Evolutionary conservation across 192 early-diverging fungal genomes (phyloP).

Genomic region (Paraglomus occultum): DNA sequence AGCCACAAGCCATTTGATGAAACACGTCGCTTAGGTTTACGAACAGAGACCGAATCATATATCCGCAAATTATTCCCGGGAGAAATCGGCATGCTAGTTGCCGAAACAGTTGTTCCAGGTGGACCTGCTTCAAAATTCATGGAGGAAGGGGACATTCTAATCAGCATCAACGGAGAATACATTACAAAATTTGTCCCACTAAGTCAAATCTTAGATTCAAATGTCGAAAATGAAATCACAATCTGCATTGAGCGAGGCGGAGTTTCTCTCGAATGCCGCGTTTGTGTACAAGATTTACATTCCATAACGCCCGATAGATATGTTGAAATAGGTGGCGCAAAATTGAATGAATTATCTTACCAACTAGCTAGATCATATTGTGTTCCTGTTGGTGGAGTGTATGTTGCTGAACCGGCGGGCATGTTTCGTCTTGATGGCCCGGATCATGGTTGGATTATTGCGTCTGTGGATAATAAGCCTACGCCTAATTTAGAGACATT

Average conservation of each 20-base stretch:
- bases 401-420: constrained; percentile 62
- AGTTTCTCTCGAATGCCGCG: constrained; percentile 52
- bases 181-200: constrained; percentile 84
- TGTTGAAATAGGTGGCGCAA: constrained; percentile 83
- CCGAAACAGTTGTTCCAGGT: constrained; percentile 69
- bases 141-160: constrained; percentile 76
- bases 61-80: constrained; percentile 56
- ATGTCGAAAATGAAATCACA: constrained; percentile 56
- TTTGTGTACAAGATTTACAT: constrained; percentile 71
- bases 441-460: constrained; percentile 73
- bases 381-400: constrained; percentile 75
- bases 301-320: constrained; percentile 81
- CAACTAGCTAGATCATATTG: constrained; percentile 68
- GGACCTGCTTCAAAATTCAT: constrained; percentile 64
- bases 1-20: constrained; percentile 76
- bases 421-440: constrained; percentile 73
- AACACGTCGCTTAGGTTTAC: constrained; percentile 66
- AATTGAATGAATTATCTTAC: constrained; percentile 69
- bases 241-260: constrained; percentile 75
- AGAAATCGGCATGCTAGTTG: constrained; percentile 81
- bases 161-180: constrained; percentile 64
- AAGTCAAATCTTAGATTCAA: constrained; percentile 68
- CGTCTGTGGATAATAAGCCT: constrained; percentile 66
- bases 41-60: constrained; percentile 57
- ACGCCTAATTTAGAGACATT: constrained; percentile 78